phyloP scores from a whole-genome alignment of 1,284 basidiomycete species.

The Ceratobasidium sp. region DNA sequence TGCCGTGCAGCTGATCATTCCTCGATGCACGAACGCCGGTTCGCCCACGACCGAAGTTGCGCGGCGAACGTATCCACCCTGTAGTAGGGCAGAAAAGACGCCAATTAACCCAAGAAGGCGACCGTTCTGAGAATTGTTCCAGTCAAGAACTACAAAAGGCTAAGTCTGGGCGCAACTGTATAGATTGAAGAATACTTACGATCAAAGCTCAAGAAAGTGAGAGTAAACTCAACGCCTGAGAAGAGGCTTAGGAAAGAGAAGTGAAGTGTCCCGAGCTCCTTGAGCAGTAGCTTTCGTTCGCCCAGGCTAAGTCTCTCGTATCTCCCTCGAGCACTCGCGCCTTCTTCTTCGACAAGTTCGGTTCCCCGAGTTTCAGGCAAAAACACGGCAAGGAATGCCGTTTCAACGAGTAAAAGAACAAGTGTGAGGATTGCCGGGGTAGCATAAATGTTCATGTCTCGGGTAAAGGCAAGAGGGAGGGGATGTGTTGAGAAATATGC shows the following conservation, averaged over 20 bases:
- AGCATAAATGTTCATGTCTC: conserved; percentile 87
- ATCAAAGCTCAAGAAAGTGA: conserved; percentile 91
- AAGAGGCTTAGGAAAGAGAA: conserved; percentile 89
- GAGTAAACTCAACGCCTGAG: conserved; percentile 90
- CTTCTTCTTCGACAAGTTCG: conserved; percentile 54
- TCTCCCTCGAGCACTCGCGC: conserved; percentile 42
- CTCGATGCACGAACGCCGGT: conserved; percentile 81
- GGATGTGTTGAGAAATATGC: conserved; percentile 79
- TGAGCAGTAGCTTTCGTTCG: conserved; percentile 53
- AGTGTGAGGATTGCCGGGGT: conserved; percentile 84
- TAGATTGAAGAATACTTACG: conserved; percentile 64
- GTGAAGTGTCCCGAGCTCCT: conserved; percentile 73
- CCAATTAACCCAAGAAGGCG: conserved; percentile 86
- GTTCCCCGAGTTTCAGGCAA: conserved; percentile 83
- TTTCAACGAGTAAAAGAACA: conserved; percentile 77
- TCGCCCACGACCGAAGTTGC: conserved; percentile 79
- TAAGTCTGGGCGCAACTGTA: conserved; percentile 26
- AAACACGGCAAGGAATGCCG: conserved; percentile 76
- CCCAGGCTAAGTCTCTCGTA: conserved; percentile 33
- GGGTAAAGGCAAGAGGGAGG: conserved; percentile 64
- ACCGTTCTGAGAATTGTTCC: conserved; percentile 91
- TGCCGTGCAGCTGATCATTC: conserved; percentile 77
- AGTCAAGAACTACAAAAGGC: conserved; percentile 76
- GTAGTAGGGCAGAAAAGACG: conserved; percentile 85
- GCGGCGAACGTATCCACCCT: conserved; percentile 91